Percentiles rank a stretch among this genome's conserved stretches.
These are phyloP conservation scores for Knufia fluminis DNA, from an alignment of 2,329 filamentous ascomycete genomes.

Conservation along the genomic window DNA sequence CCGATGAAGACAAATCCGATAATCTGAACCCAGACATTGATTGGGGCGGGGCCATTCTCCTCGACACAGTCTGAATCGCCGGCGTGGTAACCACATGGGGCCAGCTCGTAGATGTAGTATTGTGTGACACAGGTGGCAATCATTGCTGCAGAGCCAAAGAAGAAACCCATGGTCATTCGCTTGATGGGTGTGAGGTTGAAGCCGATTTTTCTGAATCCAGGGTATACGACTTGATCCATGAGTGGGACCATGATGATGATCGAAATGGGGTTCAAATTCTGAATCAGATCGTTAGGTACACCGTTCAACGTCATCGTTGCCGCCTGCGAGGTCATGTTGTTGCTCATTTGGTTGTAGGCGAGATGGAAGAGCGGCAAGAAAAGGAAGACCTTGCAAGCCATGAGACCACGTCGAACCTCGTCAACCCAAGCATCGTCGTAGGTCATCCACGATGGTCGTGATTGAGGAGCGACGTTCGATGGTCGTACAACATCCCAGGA, in stretches of 20 bases:
- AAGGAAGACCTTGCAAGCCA: slow-evolving; percentile 57
- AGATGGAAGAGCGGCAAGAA: slow-evolving; percentile 48
- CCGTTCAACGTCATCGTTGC: slow-evolving; percentile 47
- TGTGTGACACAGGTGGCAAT: slow-evolving; percentile 49
- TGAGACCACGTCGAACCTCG: slow-evolving; percentile 60
- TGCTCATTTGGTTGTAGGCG: slow-evolving; percentile 45
- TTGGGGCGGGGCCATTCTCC: slow-evolving; percentile 22
- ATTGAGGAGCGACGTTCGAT: slow-evolving; percentile 46
- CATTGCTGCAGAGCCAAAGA: slow-evolving; percentile 44
- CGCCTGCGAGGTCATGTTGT: slow-evolving; percentile 35
- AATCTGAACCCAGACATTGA: slow-evolving; percentile 39
- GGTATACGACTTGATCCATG: slow-evolving; percentile 44
- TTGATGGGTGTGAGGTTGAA: slow-evolving; percentile 52
- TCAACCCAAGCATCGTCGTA: slow-evolving; percentile 80
- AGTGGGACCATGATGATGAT: slow-evolving; percentile 42
- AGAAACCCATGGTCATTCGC: slow-evolving; percentile 47
- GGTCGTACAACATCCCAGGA: slow-evolving; percentile 64
- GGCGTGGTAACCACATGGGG: slow-evolving; percentile 44
- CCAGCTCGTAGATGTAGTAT: slow-evolving; percentile 49
- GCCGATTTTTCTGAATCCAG: slow-evolving; percentile 41
- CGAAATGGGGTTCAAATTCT: slow-evolving; percentile 50
- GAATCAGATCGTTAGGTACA: slow-evolving; percentile 51
- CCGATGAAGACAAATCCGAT: slow-evolving; percentile 45
- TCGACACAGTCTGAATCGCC: slow-evolving; percentile 30
- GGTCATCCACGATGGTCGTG: slow-evolving; percentile 59